Base-by-base conservation (phyloP, 2,329 filamentous ascomycete species). In the Dactylellina cionopaga region DNA sequence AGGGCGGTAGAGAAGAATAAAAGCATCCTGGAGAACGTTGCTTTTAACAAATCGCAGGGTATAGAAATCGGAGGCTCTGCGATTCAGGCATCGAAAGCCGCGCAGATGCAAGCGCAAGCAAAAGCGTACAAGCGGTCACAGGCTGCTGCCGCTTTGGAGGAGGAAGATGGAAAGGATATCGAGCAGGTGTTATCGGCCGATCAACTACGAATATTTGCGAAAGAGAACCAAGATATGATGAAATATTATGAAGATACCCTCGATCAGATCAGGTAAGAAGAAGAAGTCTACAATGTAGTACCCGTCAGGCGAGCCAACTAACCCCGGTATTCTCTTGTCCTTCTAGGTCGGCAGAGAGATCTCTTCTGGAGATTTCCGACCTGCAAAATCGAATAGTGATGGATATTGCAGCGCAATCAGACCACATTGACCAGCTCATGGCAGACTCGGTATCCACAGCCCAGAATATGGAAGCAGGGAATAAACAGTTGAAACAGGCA, bases 181-280 rank as follows among this genome's bases (percentile, higher is more conserved):
- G 77, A 81, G 54, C 81, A 87, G 41, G 86, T 88, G 74, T 83
- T 97, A 73, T 92, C 90, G 15, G 85, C 88, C 19, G 92, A 97
- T 79, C 94, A 98, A 80, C 83, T 95, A 56, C 94, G 97, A 80
- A 86, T 96, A 79, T 98, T 99, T 82, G 93, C 94, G 76, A 87
- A 92, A 81, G 93, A 96, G 79, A 97, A 98, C 79, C 89, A 92
- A 80, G 89, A 92, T 75, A 92, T 99, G 89, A 85, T 98, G 76
- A 91, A 90, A 80, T 91, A 96, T 81, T 96, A 96, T 80, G 92
- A 97, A 80, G 92, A 90, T 81, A 92, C 91, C n/a, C 83, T 98
- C 79, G 90, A 93, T 80, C 95, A 98, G 85, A 92, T 98, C 76
- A 91, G 90, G 91, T 96, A 86, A 60, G 51, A 6, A 25, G 6